Evolutionary conservation across 106 monocot genomes (phyloP).

Genomic region (Dioscorea zingiberensis): DNA sequence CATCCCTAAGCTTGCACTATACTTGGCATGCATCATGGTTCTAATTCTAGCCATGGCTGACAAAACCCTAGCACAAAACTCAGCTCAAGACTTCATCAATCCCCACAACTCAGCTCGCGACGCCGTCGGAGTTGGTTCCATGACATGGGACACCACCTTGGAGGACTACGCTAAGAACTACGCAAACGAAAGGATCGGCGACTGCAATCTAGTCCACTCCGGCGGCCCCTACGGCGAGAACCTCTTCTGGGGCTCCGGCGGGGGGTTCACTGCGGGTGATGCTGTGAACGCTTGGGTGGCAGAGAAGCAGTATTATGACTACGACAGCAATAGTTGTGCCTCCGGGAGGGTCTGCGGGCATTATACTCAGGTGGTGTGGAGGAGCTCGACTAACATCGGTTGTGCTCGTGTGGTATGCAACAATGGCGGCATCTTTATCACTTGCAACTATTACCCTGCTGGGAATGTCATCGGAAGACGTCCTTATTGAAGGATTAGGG

Average conservation of each 20-base stretch:
- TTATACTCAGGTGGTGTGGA: slow-evolving; percentile 9
- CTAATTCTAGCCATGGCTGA: slow-evolving; percentile 2
- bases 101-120: slow-evolving; percentile 22
- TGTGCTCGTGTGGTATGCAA: background rate
- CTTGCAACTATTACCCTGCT: background rate
- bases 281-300: slow-evolving; percentile 22
- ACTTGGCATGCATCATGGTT: no score
- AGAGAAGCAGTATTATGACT: slow-evolving; percentile 28
- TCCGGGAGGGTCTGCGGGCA: slow-evolving; percentile 13
- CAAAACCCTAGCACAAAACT: slow-evolving; percentile 6
- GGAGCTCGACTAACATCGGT: background rate
- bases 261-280: slow-evolving; percentile 2
- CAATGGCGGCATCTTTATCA: background rate
- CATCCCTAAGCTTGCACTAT: no score
- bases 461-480: no score
- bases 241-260: slow-evolving; percentile 11
- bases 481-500: no score
- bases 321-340: slow-evolving; percentile 18
- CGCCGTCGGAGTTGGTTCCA: slow-evolving; percentile 15
- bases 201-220: slow-evolving; percentile 29
- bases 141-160: slow-evolving; percentile 23
- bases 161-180: slow-evolving; percentile 27
- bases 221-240: slow-evolving; percentile 24
- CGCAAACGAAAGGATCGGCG: slow-evolving; percentile 12
- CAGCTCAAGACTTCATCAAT: slow-evolving; percentile 13